phyloP scores from a whole-genome alignment of 306 rosid species.

The Hylodesmum podocarpum region DNA sequence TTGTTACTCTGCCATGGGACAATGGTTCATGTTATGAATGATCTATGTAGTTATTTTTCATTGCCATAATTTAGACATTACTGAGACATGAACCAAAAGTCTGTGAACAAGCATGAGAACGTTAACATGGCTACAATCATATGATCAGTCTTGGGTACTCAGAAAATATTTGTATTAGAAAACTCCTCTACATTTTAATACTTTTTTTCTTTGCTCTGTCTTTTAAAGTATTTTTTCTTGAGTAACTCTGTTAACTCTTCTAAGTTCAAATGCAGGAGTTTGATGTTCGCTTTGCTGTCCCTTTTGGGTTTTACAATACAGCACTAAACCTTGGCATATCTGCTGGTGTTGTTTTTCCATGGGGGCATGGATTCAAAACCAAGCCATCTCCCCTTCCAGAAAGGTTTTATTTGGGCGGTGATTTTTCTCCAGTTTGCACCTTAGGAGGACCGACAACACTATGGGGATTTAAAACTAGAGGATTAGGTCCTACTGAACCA shows the following conservation, averaged over 20 bases:
- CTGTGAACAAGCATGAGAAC: no score
- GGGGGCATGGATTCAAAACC: conserved; percentile 74
- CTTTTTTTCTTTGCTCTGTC: not conserved
- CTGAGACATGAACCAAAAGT: no score
- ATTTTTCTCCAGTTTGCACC: conserved; percentile 88
- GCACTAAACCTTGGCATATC: conserved; percentile 84
- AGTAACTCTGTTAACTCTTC: conserved; percentile 18
- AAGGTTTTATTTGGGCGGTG: conserved; percentile 89
- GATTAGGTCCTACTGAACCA: conserved; percentile 79
- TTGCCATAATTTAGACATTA: no score
- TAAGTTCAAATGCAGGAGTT: conserved; percentile 58
- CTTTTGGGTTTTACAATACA: conserved; percentile 72
- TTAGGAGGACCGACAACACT: conserved; percentile 78
- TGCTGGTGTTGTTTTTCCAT: conserved; percentile 72
- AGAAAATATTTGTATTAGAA: not conserved
- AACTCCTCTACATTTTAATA: not conserved
- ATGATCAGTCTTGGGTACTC: not conserved
- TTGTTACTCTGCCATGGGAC: not conserved
- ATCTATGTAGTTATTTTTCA: not conserved
- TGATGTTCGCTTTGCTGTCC: conserved; percentile 72
- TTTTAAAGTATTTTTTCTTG: not conserved
- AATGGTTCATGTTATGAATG: not conserved
- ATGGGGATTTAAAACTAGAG: conserved; percentile 87
- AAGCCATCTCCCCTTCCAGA: conserved; percentile 83
- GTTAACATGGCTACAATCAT: no score